Base-by-base conservation (phyloP, 202 grass and related monocot species). In the Hordeum pubiflorum region DNA sequence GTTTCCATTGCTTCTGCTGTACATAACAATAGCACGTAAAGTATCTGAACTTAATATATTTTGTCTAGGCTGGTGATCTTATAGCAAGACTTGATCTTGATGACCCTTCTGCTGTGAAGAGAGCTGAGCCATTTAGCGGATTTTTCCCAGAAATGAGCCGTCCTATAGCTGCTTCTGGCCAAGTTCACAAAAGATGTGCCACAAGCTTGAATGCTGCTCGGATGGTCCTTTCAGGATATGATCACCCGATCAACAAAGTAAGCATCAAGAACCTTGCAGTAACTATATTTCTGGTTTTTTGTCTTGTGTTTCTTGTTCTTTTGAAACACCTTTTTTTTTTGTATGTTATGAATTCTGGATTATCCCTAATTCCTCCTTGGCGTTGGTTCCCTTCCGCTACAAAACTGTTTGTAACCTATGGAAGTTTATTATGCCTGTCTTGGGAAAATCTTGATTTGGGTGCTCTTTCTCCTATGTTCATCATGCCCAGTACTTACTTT, bases 191-290 rank as follows among this genome's bases (percentile, higher is more conserved):
- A 87, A 87, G 58, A 83, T 94, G 67, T 77, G 89, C 86, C 69
- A 74, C 92, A 77, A 94, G 84, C 82, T 80, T 91, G 55, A 91
- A 83, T 80, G 84, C 92, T 87, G 89, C 86, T 55, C 83, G 34
- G 58, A 94, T 94, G 92, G 72, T 94, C 85, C 92, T 94, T 73
- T 89, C 89, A 63, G 92, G 92, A 84, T 94, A 91, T 74, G 92
- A 94, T 12, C 84, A 94, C 50, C 27, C 82, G n/a, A 89, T 89
- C 1, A 46, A 81, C 21, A 54, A 91, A 69, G 92, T 94, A 94
- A 94, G 80, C 21, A 70, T 79, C 27, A 18, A 66, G 13, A 69
- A 44, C 67, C 77, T 12, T 79, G 29, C 37, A 36, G 31, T 63
- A 74, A 33, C 27, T 44, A 62, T 29, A 12, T 38, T 32, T 44